These are phyloP conservation scores for Tulasnella sp. DNA, from an alignment of 768 basidiomycete species.

Conservation along the genomic window DNA sequence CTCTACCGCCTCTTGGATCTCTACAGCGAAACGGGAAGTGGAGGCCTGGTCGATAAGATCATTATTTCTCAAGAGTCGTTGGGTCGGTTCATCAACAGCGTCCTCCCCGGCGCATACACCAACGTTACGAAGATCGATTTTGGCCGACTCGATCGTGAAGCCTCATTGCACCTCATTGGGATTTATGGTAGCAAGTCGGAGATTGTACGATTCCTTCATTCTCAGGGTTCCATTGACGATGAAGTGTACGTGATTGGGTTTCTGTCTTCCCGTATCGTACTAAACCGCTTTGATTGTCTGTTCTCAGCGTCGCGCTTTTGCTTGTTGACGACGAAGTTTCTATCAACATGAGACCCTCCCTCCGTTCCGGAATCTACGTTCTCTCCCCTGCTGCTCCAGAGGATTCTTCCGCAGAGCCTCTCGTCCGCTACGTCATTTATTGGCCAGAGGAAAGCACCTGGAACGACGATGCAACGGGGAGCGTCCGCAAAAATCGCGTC, in stretches of 20 bases:
- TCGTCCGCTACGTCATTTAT: constrained; percentile 47
- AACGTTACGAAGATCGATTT: constrained; percentile 58
- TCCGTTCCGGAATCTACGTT: constrained; percentile 53
- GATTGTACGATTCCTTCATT: constrained; percentile 47
- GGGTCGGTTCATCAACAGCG: constrained; percentile 45
- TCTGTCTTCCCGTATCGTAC: not conserved
- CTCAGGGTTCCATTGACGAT: constrained; percentile 40
- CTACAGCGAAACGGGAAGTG: constrained; percentile 49
- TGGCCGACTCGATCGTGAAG: constrained; percentile 45
- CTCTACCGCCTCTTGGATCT: constrained; percentile 54
- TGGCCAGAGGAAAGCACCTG: constrained; percentile 54
- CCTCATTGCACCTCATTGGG: constrained; percentile 48
- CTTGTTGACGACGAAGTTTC: constrained; percentile 29
- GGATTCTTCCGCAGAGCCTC: not conserved
- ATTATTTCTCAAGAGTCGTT: constrained; percentile 55
- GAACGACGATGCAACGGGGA: constrained; percentile 44
- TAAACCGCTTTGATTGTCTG: constrained; percentile 32
- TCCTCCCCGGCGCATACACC: constrained; percentile 50
- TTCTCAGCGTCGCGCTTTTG: not conserved
- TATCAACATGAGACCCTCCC: constrained; percentile 30
- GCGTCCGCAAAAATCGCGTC: constrained; percentile 49
- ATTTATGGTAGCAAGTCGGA: constrained; percentile 54
- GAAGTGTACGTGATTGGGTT: constrained; percentile 39
- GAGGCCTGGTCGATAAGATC: constrained; percentile 51
- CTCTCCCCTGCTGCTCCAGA: constrained; percentile 26